A percentile compares a stretch with the other conserved stretches of the same genome.
These are phyloP conservation scores for Copromyces sp. DNA, from an alignment of 495 filamentous ascomycete genomes.

Conservation along the genomic window DNA sequence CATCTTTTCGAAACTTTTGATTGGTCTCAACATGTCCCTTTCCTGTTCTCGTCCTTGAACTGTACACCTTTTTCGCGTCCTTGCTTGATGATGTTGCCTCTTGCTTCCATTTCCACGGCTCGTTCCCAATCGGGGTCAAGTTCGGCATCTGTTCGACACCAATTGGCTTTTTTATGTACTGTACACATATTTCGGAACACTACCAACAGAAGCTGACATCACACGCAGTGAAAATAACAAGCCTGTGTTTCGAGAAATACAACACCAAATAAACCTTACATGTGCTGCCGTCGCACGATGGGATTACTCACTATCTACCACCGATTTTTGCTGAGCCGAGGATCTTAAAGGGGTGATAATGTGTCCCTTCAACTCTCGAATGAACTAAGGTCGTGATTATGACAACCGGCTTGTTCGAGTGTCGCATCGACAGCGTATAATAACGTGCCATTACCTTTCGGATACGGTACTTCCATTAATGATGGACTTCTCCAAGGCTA, in stretches of 20 bases:
- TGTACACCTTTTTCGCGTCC: not conserved
- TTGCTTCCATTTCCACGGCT: not conserved
- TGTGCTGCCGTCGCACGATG: not conserved
- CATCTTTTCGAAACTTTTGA: not conserved
- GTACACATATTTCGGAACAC: not conserved
- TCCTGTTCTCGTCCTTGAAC: not conserved
- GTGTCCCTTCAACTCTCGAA: too few species aligned
- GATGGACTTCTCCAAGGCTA: too few species aligned
- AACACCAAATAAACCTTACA: not conserved
- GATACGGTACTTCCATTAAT: too few species aligned
- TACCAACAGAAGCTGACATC: not conserved
- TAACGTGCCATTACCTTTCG: too few species aligned
- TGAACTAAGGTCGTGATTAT: too few species aligned
- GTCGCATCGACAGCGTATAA: too few species aligned
- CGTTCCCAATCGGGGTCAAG: not conserved
- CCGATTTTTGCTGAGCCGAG: not conserved
- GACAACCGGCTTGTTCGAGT: too few species aligned
- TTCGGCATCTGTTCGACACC: not conserved
- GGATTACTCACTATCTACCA: not conserved
- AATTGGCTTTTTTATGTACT: not conserved
- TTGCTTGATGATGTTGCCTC: not conserved
- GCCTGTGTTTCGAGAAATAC: not conserved
- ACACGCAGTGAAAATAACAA: not conserved
- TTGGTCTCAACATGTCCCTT: not conserved
- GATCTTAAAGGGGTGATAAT: not conserved